Conservation (phyloP, 208 protist species). For the Trypanosoma avium region DNA sequence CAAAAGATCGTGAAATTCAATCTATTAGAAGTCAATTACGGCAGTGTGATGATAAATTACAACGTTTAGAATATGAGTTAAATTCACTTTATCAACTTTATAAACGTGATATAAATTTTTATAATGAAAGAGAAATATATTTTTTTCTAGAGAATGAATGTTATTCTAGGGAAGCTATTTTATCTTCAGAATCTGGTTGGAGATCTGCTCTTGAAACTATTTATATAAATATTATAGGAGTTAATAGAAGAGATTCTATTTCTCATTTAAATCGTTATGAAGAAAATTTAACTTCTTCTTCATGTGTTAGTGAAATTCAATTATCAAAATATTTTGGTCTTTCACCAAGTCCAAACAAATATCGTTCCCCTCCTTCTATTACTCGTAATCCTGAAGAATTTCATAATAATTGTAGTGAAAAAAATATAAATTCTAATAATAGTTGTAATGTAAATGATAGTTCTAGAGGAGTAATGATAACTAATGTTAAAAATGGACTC, state of each 20-base stretch:
- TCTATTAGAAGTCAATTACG: constrained; percentile 6
- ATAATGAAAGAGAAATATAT: constrained; percentile 15
- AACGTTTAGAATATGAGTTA: constrained; percentile 32
- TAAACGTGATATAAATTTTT: constrained; percentile 26
- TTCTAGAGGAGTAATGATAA: not conserved
- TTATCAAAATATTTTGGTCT: not conserved
- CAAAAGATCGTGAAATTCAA: constrained; percentile 28
- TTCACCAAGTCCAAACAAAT: not conserved
- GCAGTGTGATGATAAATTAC: constrained; percentile 21
- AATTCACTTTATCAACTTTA: constrained; percentile 15
- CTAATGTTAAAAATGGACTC: constrained; percentile 15
- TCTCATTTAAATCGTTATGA: not conserved
- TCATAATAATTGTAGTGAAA: too few relatives aligned
- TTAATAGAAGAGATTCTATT: not conserved
- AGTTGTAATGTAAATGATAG: too few relatives aligned
- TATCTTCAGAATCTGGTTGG: constrained; percentile 22
- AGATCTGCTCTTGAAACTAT: constrained; percentile 1
- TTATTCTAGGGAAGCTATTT: constrained; percentile 19
- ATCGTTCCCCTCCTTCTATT: constrained; percentile 18
- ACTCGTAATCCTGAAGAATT: constrained; percentile 7
- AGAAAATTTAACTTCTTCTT: not conserved
- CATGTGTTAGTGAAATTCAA: not conserved
- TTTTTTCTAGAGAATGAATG: constrained; percentile 26
- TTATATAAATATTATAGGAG: not conserved
- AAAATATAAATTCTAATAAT: too few relatives aligned